phyloP scores from a whole-genome alignment of 179 eudicot genomes.

The Amaranthus tricolor region DNA sequence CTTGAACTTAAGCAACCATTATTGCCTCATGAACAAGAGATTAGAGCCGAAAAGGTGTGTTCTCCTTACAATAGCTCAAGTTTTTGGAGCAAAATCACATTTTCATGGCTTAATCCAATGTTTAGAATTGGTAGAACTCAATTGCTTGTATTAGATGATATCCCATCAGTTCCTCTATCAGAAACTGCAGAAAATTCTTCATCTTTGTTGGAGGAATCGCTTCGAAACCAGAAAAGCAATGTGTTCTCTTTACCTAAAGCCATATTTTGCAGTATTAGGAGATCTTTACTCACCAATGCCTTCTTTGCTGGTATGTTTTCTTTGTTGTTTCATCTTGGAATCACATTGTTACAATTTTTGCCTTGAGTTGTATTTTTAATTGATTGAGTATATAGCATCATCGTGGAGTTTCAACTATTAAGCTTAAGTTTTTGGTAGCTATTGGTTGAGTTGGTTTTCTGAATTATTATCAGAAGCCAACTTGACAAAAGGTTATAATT shows the following conservation, averaged over 20 bases:
- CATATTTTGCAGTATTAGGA: conserved; percentile 48
- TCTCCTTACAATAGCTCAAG: conserved; percentile 46
- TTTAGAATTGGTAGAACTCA: conserved; percentile 56
- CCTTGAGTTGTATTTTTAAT: background rate
- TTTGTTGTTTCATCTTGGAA: conserved; percentile 2
- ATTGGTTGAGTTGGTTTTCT: too few species aligned
- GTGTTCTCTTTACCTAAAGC: conserved; percentile 52
- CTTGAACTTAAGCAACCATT: conserved; percentile 51
- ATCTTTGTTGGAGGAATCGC: conserved; percentile 63
- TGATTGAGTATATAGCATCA: too few species aligned
- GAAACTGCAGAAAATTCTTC: conserved; percentile 71
- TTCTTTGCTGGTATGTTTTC: conserved; percentile 51
- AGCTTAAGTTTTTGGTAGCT: too few species aligned
- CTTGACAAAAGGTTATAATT: too few species aligned
- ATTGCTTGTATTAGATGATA: conserved; percentile 50
- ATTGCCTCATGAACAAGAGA: conserved; percentile 25
- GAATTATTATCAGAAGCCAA: too few species aligned
- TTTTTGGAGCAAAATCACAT: conserved; percentile 61
- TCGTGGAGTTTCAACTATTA: too few species aligned
- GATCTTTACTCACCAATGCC: conserved; percentile 61
- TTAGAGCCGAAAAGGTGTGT: conserved; percentile 7
- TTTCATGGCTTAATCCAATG: conserved; percentile 80
- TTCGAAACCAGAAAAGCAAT: conserved; percentile 47
- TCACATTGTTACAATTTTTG: background rate
- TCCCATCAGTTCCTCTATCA: conserved; percentile 62